A percentile compares a stretch with the other conserved stretches of the same genome.
phyloP scores from a whole-genome alignment of 306 rosid species.

The Astragalus glycyphyllos region DNA sequence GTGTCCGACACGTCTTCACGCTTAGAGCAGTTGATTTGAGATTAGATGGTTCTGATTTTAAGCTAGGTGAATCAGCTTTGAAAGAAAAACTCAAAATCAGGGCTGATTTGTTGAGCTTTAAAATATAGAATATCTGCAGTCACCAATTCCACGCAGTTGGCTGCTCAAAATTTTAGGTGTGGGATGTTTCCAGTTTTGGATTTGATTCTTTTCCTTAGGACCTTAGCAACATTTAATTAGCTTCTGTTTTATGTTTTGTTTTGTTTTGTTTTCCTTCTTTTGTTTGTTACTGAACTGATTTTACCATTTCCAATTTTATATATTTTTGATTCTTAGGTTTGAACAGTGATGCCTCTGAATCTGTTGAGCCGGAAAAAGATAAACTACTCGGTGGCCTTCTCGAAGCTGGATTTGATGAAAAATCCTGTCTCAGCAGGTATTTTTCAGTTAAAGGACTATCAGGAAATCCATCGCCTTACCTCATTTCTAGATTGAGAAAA shows the following conservation, averaged over 20 bases:
- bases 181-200: neutral
- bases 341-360: constrained; percentile 33
- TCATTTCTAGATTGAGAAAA: constrained; percentile 61
- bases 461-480: constrained; percentile 61
- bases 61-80: no score
- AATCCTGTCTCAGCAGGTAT: constrained; percentile 67
- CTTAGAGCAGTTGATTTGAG: no score
- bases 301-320: neutral
- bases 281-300: constrained; percentile 23
- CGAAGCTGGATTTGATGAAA: constrained; percentile 57
- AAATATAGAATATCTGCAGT: no score
- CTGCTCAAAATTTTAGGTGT: neutral
- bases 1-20: no score
- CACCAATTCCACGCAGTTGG: no score
- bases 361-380: constrained; percentile 44
- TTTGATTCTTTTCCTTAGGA: neutral
- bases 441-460: constrained; percentile 53
- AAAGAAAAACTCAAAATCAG: no score
- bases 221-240: neutral
- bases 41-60: no score
- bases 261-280: neutral
- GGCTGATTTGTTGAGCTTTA: no score
- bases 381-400: constrained; percentile 65
- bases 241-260: neutral
- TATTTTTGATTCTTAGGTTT: constrained; percentile 35